Conservation (phyloP, 176 grass and related monocot genomes). For the Raddia distichophylla region DNA sequence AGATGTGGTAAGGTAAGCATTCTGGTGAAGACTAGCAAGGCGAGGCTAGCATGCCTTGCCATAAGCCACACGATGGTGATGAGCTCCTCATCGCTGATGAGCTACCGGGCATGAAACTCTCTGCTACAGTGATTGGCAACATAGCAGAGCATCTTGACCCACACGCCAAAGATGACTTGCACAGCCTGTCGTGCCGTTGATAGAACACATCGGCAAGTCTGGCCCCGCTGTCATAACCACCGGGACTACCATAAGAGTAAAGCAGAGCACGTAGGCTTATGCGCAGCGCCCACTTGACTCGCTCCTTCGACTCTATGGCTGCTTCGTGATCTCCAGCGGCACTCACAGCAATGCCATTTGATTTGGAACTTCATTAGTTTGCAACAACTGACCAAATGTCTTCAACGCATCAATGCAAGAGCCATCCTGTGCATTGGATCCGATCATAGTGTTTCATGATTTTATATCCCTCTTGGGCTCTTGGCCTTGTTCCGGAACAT, state of each 20-base stretch:
- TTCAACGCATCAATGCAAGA: conserved; percentile 46
- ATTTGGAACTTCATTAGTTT: conserved; percentile 50
- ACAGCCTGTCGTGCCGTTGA: not conserved
- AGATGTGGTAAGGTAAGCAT: too few species aligned
- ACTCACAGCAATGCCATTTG: conserved; percentile 77
- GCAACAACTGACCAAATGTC: conserved; percentile 46
- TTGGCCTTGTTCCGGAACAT: conserved; percentile 70
- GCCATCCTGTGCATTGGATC: conserved; percentile 54
- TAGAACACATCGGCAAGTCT: too few species aligned
- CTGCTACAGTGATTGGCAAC: too few species aligned
- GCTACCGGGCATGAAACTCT: not conserved
- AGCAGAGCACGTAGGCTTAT: not conserved
- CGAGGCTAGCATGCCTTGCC: too few species aligned
- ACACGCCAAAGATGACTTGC: not conserved
- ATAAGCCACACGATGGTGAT: too few species aligned
- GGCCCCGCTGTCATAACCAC: not conserved
- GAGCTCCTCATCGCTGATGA: too few species aligned
- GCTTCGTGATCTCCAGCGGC: too few species aligned
- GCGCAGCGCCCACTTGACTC: too few species aligned
- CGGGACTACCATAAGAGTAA: not conserved
- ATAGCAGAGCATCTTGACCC: not conserved
- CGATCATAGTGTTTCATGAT: conserved; percentile 85
- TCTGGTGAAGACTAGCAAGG: not conserved
- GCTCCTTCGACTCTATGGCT: not conserved
- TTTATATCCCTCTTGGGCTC: conserved; percentile 62